These are phyloP conservation scores for Talaromyces trachyspermus DNA, from an alignment of 495 filamentous ascomycete species.

Conservation along the genomic window DNA sequence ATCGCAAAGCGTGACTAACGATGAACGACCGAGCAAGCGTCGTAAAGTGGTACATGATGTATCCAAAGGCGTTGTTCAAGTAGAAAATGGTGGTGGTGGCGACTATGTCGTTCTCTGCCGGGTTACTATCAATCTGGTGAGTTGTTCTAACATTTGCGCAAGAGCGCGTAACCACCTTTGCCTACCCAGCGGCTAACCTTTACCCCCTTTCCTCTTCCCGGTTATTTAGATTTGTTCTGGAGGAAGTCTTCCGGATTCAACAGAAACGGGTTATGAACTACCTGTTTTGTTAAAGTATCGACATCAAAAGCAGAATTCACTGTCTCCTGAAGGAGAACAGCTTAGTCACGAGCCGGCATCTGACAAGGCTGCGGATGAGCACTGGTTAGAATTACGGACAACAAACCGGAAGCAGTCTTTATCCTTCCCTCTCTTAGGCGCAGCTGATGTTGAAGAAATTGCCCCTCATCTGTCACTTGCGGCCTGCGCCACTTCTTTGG, in stretches of 20 bases:
- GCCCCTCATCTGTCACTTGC: conserved; percentile 6
- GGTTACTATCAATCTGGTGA: conserved; percentile 17
- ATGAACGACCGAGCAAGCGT: conserved; percentile 27
- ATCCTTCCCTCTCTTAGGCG: background rate
- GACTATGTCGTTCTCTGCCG: conserved; percentile 34
- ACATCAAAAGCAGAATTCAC: background rate
- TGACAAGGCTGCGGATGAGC: background rate
- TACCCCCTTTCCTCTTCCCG: too few species aligned
- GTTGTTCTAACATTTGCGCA: background rate
- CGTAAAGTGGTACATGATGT: conserved; percentile 22
- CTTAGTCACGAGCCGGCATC: background rate
- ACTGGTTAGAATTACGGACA: conserved; percentile 6
- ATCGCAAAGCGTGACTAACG: conserved; percentile 1
- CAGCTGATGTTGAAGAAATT: background rate
- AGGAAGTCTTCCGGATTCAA: background rate
- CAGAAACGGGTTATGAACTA: background rate
- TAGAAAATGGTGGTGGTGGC: background rate
- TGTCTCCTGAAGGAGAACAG: background rate
- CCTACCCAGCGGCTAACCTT: background rate
- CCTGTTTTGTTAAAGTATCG: conserved; percentile 6
- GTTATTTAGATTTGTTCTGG: background rate
- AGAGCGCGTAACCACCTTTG: too few species aligned
- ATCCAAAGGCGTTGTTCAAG: background rate
- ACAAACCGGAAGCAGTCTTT: background rate
- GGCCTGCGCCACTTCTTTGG: background rate